Evolutionary conservation across 1,139 yeast genomes (phyloP).

Genomic region (Cylindricascospora bacillispora): DNA sequence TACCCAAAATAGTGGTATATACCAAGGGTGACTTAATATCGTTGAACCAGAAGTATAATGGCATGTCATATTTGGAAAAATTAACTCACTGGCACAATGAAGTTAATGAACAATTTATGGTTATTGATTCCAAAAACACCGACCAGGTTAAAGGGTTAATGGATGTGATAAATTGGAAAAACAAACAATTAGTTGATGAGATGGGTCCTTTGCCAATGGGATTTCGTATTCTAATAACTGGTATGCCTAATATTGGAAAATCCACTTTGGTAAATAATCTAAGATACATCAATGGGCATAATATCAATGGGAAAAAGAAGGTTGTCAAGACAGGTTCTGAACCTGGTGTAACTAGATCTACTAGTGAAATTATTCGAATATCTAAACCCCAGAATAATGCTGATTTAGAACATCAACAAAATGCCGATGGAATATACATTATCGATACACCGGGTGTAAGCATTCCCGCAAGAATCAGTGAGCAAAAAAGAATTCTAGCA

Average conservation of each 20-base stretch:
- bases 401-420: constrained; percentile 27
- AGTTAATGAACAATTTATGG: constrained; percentile 40
- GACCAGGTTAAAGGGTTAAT: constrained; percentile 42
- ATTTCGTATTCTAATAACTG: constrained; percentile 60
- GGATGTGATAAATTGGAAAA: constrained; percentile 33
- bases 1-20: constrained; percentile 18
- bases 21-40: constrained; percentile 21
- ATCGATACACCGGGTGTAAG: constrained; percentile 93
- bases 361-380: constrained; percentile 66
- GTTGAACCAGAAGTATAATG: constrained; percentile 3
- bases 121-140: constrained; percentile 46
- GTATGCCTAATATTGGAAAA: constrained; percentile 98
- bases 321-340: constrained; percentile 81
- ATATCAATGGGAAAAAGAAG: constrained; percentile 28
- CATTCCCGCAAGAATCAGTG: constrained; percentile 54
- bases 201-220: constrained; percentile 76
- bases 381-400: too few relatives aligned
- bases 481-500: constrained; percentile 55
- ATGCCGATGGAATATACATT: constrained; percentile 52
- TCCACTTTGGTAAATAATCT: constrained; percentile 76
- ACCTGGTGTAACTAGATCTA: constrained; percentile 81
- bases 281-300: constrained; percentile 31
- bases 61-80: constrained; percentile 8
- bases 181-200: constrained; percentile 12
- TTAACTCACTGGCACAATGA: constrained; percentile 30